Percentiles rank a stretch among this genome's conserved stretches.
Conservation (phyloP, 2,329 filamentous ascomycete species). For the Penicillium janthinellum region DNA sequence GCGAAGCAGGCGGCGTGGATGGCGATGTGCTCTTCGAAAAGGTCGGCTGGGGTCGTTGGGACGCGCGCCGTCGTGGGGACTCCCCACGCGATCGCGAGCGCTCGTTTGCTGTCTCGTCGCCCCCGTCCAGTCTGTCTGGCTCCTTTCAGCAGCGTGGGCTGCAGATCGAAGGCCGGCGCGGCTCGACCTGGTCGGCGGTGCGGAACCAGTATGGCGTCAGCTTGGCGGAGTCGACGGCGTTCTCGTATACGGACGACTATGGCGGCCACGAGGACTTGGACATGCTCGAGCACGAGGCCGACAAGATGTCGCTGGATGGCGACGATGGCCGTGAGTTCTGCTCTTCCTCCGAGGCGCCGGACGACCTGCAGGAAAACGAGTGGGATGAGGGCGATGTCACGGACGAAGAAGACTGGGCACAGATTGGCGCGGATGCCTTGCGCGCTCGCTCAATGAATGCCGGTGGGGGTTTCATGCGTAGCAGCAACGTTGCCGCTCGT, state of each 20-base stretch:
- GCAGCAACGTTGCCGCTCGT: slow-evolving; percentile 29
- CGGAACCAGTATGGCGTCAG: slow-evolving; percentile 59
- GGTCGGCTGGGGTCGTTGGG: slow-evolving; percentile 96
- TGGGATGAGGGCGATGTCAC: slow-evolving; percentile 84
- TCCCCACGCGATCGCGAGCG: slow-evolving; percentile 39
- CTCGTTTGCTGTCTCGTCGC: slow-evolving; percentile 46
- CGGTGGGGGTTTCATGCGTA: slow-evolving; percentile 44
- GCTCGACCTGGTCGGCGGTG: slow-evolving; percentile 36
- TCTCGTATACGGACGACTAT: slow-evolving; percentile 70
- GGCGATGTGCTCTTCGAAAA: slow-evolving; percentile 75
- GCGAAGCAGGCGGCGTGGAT: slow-evolving; percentile 55
- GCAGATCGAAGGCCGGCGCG: slow-evolving; percentile 46
- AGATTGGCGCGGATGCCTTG: slow-evolving; percentile 82
- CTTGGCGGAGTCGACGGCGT: slow-evolving; percentile 71
- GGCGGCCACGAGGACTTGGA: slow-evolving; percentile 60
- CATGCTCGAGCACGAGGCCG: slow-evolving; percentile 81
- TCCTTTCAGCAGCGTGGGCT: slow-evolving; percentile 50
- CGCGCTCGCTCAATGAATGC: slow-evolving; percentile 63
- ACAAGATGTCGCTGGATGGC: slow-evolving; percentile 90
- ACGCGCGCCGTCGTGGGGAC: slow-evolving; percentile 74
- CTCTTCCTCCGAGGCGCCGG: slow-evolving; percentile 73
- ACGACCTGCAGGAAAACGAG: slow-evolving; percentile 69
- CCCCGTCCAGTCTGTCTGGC: slow-evolving; percentile 54
- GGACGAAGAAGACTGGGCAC: slow-evolving; percentile 94
- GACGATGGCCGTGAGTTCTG: slow-evolving; percentile 60